Base-by-base conservation (phyloP, 345 rosid species). In the Noccaea bulbosa region DNA sequence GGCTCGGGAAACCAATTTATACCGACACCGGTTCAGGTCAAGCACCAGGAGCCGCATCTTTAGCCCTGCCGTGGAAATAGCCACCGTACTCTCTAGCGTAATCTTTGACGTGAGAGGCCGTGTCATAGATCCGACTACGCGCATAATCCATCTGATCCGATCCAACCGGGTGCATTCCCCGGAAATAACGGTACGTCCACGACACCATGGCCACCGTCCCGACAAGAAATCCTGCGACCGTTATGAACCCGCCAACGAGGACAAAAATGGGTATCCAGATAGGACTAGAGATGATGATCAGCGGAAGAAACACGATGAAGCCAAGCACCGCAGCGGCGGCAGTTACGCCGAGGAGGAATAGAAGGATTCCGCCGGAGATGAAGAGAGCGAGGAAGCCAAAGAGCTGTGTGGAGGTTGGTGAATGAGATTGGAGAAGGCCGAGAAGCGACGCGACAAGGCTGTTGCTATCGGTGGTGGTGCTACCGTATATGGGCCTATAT, bases 41-140 rank as follows among this genome's bases (percentile, higher is more conserved):
- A 8, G 99, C 98, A 73, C 98, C 93, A 15, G 99, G 99, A 72
- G 99, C 98, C 1, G 93, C 99, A 77, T 94, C 98, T 78, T 94
- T 91, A 38, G 84, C 87, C 76, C 83, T 91, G 58, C 84, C 85
- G 79, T 89, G 96, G 80, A 88, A 74, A 67, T 85, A 86, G 67
- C 92, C 99, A 40, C 99, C 96, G 38, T 91, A 94, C 54, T 87
- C 98, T 22, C 84, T 85, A 0, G 95, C 96, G 54, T 84, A 86
- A 61, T 89, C 99, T 86, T 94, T 94, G 16, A 89, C 88, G 62
- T 89, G 91, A 63, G 79, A 81, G 2, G 97, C 95, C 34, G 98
- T 94, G 62, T 94, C 96, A 65, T 80, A 89, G 64, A 94, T 87
- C 76, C 97, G 78, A 76, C 59, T 85, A 64, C 95, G 72, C 0